Conservation (phyloP, 208 protist genomes). For the Giardia duodenalis region DNA sequence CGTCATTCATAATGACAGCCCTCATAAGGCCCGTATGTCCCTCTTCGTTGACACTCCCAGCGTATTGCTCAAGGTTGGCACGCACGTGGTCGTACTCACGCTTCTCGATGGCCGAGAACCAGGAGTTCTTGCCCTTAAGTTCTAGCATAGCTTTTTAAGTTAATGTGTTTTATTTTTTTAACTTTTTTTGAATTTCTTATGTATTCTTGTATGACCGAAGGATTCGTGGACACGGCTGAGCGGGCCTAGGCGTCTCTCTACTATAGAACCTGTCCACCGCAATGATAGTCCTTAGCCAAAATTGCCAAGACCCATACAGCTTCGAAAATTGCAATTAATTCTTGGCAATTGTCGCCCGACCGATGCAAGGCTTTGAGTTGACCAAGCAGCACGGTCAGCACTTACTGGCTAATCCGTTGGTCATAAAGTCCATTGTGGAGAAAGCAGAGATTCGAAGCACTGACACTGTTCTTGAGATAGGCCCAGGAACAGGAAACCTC, state of each 20-base stretch:
- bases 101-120: background rate
- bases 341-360: too few relatives aligned
- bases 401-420: slow-evolving; percentile 90
- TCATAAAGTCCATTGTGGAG: slow-evolving; percentile 84
- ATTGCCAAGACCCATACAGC: too few relatives aligned
- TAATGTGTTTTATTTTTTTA: too few relatives aligned
- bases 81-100: background rate
- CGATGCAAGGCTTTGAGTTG: slow-evolving; percentile 30
- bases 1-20: background rate
- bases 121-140: background rate
- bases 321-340: too few relatives aligned
- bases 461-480: slow-evolving; percentile 94
- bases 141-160: background rate
- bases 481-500: slow-evolving; percentile 96
- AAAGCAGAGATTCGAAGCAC: slow-evolving; percentile 70
- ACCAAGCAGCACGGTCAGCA: slow-evolving; percentile 70
- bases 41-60: background rate
- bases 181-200: too few relatives aligned
- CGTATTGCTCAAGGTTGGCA: background rate
- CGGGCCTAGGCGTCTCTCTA: too few relatives aligned
- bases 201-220: too few relatives aligned
- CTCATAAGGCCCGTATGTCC: background rate
- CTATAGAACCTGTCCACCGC: too few relatives aligned
- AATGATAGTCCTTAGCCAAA: too few relatives aligned
- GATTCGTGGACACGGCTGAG: too few relatives aligned